Conservation (phyloP, 768 basidiomycete species). For the Suillus ampliporus region DNA sequence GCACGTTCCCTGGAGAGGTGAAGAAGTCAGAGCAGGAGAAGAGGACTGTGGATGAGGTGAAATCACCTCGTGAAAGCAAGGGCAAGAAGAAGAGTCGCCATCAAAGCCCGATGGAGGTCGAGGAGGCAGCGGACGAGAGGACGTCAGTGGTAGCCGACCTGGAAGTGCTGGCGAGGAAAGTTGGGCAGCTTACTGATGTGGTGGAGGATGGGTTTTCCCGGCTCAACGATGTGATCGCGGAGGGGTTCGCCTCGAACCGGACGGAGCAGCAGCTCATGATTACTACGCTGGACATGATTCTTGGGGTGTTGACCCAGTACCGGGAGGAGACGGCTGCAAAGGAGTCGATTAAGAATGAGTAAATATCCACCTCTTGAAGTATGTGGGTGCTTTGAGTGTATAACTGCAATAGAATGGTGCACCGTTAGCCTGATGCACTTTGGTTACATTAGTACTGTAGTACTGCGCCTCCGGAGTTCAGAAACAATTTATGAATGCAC, state of each 20-base stretch:
- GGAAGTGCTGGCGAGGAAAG: not conserved
- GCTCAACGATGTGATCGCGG: not conserved
- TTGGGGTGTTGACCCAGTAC: not conserved
- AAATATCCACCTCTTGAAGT: not conserved
- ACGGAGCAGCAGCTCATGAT: not conserved
- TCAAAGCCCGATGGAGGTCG: not conserved
- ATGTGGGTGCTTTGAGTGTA: too few relatives aligned
- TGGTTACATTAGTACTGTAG: too few relatives aligned
- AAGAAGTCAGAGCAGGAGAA: not conserved
- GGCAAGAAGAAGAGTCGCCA: not conserved
- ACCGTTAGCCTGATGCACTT: too few relatives aligned
- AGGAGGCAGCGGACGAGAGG: not conserved
- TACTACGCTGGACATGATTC: not conserved
- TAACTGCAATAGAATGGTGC: too few relatives aligned
- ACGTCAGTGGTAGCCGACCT: too few relatives aligned
- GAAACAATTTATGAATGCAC: too few relatives aligned
- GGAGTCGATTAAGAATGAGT: slow-evolving; percentile 1
- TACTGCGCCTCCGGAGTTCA: too few relatives aligned
- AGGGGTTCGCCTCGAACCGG: not conserved
- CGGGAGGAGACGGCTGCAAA: not conserved
- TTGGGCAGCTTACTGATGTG: not conserved
- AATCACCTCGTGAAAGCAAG: not conserved
- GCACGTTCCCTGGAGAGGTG: not conserved
- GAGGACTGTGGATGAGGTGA: not conserved
- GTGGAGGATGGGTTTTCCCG: not conserved